Conservation (phyloP, 768 basidiomycete genomes). For the Pleurotus platypus region DNA sequence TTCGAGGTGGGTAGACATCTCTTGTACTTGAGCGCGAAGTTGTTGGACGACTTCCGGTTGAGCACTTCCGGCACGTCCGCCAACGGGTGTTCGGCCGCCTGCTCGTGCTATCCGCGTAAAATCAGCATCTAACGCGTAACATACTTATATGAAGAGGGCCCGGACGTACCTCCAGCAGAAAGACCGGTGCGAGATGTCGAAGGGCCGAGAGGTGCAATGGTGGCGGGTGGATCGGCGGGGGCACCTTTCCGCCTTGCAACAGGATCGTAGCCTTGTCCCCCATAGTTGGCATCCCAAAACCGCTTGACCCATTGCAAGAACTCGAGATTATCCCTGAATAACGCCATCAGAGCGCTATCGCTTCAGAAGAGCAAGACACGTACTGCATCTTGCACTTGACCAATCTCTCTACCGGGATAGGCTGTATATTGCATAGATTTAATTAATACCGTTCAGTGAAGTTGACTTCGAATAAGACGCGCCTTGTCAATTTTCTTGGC, state of each 20-base stretch:
- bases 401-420: constrained; percentile 91
- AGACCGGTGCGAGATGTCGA: constrained; percentile 24
- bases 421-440: constrained; percentile 40
- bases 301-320: constrained; percentile 97
- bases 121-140: neutral
- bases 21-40: constrained; percentile 75
- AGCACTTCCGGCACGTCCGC: constrained; percentile 64
- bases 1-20: constrained; percentile 79
- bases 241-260: constrained; percentile 77
- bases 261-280: constrained; percentile 85
- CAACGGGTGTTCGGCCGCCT: constrained; percentile 71
- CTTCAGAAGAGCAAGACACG: constrained; percentile 27
- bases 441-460: no score
- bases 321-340: constrained; percentile 87
- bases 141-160: constrained; percentile 7
- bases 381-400: constrained; percentile 99
- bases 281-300: constrained; percentile 92
- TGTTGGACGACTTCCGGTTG: constrained; percentile 64
- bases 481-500: constrained; percentile 93
- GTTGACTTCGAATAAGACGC: constrained; percentile 15
- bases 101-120: constrained; percentile 31
- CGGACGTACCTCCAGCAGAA: neutral
- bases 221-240: constrained; percentile 75
- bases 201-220: constrained; percentile 63
- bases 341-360: constrained; percentile 2